Evolutionary conservation across 2,329 filamentous ascomycete species (phyloP).

Genomic region (Alternaria sp.): DNA sequence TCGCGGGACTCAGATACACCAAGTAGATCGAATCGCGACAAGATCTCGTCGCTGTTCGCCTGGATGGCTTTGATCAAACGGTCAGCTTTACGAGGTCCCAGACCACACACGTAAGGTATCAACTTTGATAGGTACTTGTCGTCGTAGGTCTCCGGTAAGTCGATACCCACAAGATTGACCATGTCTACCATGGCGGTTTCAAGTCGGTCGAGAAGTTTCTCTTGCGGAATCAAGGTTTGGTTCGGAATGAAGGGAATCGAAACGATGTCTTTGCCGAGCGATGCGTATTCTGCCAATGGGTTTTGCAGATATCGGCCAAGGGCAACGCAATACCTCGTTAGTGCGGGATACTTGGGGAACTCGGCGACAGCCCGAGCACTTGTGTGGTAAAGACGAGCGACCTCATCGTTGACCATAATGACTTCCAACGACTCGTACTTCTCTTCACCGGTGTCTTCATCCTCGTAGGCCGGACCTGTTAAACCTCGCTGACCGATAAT

Average conservation of each 20-base stretch:
- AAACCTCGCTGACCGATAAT: constrained; percentile 81
- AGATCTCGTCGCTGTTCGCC: constrained; percentile 85
- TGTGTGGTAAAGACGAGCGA: constrained; percentile 94
- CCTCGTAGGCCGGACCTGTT: constrained; percentile 81
- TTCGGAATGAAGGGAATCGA: constrained; percentile 90
- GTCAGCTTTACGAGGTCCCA: constrained; percentile 90
- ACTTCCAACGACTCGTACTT: constrained; percentile 84
- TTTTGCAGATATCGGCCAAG: constrained; percentile 93
- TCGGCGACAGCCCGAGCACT: constrained; percentile 81
- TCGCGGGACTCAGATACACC: constrained; percentile 74
- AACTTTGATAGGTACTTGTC: constrained; percentile 86
- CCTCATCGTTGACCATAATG: constrained; percentile 93
- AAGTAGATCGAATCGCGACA: constrained; percentile 84
- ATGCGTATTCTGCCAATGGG: constrained; percentile 95
- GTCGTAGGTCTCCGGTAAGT: constrained; percentile 88
- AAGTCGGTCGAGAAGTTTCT: constrained; percentile 84
- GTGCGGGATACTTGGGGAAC: constrained; percentile 78
- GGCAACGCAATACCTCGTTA: constrained; percentile 88
- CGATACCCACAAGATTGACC: constrained; percentile 95
- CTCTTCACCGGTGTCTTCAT: constrained; percentile 74
- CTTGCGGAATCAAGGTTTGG: constrained; percentile 85
- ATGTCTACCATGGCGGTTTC: constrained; percentile 99
- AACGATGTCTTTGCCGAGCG: constrained; percentile 84
- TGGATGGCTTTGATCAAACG: constrained; percentile 89
- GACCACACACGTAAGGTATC: constrained; percentile 87